These are phyloP conservation scores for Westerdykella aurantiaca DNA, from an alignment of 2,329 filamentous ascomycete genomes.

Conservation along the genomic window DNA sequence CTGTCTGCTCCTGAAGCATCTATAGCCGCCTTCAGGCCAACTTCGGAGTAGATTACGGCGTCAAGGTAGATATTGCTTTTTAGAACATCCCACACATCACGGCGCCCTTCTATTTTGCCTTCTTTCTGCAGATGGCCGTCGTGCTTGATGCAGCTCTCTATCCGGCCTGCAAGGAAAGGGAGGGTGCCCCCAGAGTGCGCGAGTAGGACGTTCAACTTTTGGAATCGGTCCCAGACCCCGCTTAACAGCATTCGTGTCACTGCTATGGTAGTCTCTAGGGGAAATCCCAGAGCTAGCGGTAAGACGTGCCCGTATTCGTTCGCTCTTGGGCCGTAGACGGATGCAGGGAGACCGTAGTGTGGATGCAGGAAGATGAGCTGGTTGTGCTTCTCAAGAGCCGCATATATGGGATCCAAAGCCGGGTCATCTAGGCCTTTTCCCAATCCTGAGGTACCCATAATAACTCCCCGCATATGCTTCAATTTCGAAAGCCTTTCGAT, in stretches of 20 bases:
- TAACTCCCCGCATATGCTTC: conserved; percentile 71
- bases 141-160: conserved; percentile 81
- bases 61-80: conserved; percentile 80
- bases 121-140: conserved; percentile 67
- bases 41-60: conserved; percentile 75
- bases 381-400: conserved; percentile 58
- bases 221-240: conserved; percentile 74
- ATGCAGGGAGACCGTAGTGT: conserved; percentile 78
- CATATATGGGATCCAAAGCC: conserved; percentile 64
- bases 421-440: conserved; percentile 77
- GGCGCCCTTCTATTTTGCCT: conserved; percentile 53
- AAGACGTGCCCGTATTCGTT: conserved; percentile 81
- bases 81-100: conserved; percentile 58
- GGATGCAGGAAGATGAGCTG: conserved; percentile 80
- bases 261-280: conserved; percentile 87
- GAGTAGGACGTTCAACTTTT: conserved; percentile 64
- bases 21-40: conserved; percentile 65
- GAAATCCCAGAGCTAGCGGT: conserved; percentile 79
- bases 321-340: conserved; percentile 70
- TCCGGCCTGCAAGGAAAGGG: conserved; percentile 80
- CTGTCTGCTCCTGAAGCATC: conserved; percentile 62
- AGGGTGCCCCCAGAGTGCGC: conserved; percentile 86
- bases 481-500: conserved; percentile 58
- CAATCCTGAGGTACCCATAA: conserved; percentile 78
- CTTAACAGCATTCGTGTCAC: conserved; percentile 82